Evolutionary conservation across 1,284 basidiomycete genomes (phyloP).

Genomic region (Golubevia sp.): DNA sequence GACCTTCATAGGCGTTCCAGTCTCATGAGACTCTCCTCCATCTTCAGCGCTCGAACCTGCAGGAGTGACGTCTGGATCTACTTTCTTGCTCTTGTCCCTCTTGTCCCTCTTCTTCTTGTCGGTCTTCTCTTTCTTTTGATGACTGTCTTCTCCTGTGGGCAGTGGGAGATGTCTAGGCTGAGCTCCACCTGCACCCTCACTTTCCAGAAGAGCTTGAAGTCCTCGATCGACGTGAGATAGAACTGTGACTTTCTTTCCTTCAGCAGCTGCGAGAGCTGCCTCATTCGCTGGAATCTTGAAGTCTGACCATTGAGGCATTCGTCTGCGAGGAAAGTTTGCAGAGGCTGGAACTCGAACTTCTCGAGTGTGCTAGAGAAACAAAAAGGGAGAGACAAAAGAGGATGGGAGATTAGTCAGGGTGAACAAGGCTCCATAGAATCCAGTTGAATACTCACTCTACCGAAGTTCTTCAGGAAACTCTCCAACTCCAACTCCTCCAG

Average conservation of each 20-base stretch:
- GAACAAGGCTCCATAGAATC: background rate
- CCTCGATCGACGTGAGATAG: conserved; percentile 50
- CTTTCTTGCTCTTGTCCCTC: background rate
- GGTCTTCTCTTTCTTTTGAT: background rate
- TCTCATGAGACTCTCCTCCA: background rate
- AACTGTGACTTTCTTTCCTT: conserved; percentile 17
- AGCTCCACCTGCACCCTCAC: background rate
- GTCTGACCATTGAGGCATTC: conserved; percentile 58
- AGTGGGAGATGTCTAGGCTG: background rate
- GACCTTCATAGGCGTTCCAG: background rate
- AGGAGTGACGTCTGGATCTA: background rate
- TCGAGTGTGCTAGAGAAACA: conserved; percentile 34
- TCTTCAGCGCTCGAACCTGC: background rate
- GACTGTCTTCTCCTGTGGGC: background rate
- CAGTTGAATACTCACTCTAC: conserved; percentile 16
- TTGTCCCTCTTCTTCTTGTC: background rate
- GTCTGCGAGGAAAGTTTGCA: conserved; percentile 18
- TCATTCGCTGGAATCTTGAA: conserved; percentile 46
- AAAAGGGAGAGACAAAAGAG: background rate
- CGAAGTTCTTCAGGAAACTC: conserved; percentile 51
- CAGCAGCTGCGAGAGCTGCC: conserved; percentile 24
- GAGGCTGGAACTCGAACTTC: conserved; percentile 43
- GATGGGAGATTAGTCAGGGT: background rate
- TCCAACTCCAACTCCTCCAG: conserved; percentile 58
- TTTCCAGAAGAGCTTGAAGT: conserved; percentile 20